Evolutionary conservation across 202 grass and related monocot species (phyloP).

Genomic region (Bolboschoenoplectus hybrid): DNA sequence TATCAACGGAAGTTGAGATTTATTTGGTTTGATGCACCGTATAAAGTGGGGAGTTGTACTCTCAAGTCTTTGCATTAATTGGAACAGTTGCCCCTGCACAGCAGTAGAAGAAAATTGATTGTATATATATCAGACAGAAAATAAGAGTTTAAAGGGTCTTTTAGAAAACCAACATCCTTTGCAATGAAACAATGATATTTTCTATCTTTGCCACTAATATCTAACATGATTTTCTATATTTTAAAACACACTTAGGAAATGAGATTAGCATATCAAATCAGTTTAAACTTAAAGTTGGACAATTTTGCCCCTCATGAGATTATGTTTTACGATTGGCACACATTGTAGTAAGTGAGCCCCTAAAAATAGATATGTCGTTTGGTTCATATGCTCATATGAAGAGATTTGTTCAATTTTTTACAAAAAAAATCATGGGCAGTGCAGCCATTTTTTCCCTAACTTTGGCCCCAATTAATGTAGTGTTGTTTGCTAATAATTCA

Average conservation of each 20-base stretch:
- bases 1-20: slow-evolving; percentile 48
- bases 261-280: slow-evolving; percentile 3
- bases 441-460: not conserved
- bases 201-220: slow-evolving; percentile 13
- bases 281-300: not conserved
- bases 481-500: not conserved
- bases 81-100: slow-evolving; percentile 53
- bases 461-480: not conserved
- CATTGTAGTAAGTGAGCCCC: not conserved
- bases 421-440: not conserved
- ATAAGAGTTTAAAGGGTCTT: not conserved
- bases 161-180: slow-evolving; percentile 6
- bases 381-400: not conserved
- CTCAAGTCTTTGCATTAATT: slow-evolving; percentile 65
- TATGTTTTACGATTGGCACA: not conserved
- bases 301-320: not conserved
- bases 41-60: slow-evolving; percentile 57
- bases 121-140: not conserved
- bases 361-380: not conserved
- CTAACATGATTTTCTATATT: slow-evolving; percentile 9
- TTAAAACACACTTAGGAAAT: not conserved
- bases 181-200: not conserved
- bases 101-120: not conserved
- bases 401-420: not conserved
- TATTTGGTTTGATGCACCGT: slow-evolving; percentile 64